phyloP scores from a whole-genome alignment of 139 green algal genomes.

The Auxenochlorella pyrenoidosa region DNA sequence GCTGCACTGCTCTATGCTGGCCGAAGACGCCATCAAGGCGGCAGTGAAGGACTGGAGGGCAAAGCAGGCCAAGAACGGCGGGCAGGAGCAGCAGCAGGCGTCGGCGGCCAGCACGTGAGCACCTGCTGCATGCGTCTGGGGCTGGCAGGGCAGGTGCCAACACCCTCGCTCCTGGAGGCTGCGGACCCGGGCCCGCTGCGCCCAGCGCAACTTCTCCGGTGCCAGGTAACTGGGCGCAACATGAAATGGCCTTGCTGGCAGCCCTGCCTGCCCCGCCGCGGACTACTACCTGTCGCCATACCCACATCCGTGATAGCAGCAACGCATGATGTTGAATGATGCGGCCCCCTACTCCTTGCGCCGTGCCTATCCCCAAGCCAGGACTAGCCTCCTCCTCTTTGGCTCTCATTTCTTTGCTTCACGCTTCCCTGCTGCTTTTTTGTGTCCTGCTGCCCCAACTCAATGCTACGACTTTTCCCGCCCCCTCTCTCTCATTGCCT shows the following conservation, averaged over 20 bases:
- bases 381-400: background rate
- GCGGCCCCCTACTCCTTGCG: background rate
- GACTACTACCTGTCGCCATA: too few species aligned
- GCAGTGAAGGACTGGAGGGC: constrained; percentile 95
- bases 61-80: constrained; percentile 52
- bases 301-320: background rate
- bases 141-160: too few species aligned
- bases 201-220: too few species aligned
- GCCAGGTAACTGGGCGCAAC: too few species aligned
- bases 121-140: too few species aligned
- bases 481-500: background rate
- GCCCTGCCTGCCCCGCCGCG: background rate
- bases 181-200: background rate
- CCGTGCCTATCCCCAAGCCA: background rate
- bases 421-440: too few species aligned
- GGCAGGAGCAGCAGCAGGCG: background rate
- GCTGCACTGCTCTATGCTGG: constrained; percentile 99
- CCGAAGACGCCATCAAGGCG: constrained; percentile 94
- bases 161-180: background rate
- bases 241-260: background rate
- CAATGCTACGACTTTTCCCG: background rate
- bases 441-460: background rate
- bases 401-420: background rate
- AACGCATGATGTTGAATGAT: constrained; percentile 1
- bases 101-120: constrained; percentile 16